Base-by-base conservation (phyloP, 2,329 filamentous ascomycete genomes). In the Pyrenophora tritici-repentis region DNA sequence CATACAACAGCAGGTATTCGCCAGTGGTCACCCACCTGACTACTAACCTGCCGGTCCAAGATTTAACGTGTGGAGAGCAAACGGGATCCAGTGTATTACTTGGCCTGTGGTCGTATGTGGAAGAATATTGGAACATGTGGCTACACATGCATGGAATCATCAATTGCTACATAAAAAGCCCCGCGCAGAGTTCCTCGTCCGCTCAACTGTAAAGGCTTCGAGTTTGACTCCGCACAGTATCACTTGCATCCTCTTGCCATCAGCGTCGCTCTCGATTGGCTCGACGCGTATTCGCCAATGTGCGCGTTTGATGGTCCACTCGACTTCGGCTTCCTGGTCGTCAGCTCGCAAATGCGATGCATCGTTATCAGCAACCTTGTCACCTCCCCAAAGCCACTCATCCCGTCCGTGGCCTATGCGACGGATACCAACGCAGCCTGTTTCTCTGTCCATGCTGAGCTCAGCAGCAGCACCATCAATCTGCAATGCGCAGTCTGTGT, bases 201-300 rank as follows among this genome's bases (percentile, higher is more conserved):
- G 78, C 73, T 93, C 85, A 6, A 79, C 81, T 45, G 81, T 87
- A 61, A 86, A 82, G 0, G 86, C 88, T 60, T 95, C 88, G 20
- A 96, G 68, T 72, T 89, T 91, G 29, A 92, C 88, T 1, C 86
- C 89, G 13, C 88, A 80, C 42, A 96, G 79, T 17, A 90, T 80
- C 51, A 90, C 87, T 73, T 93, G 88, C 48, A 87, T 79, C 2
- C 78, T 77, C 24, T 58, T 66, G 64, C 80, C 84, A 41, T 80
- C 79, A 42, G 74, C 77, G 31, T 68, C 65, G 29, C 26, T 46
- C 22, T 65, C 57, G 9, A 70, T 69, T 6, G 74, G 73, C 65
- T 88, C 86, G 22, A 95, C 83, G 35, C 83, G 80, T 59, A 77
- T 35, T 22, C 73, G 61, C 74, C 74, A 77, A 42, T 75, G 75